Percentiles rank a stretch among this genome's conserved stretches.
These are phyloP conservation scores for Oryza punctata DNA, from an alignment of 176 grass and related monocot genomes.

Conservation along the genomic window DNA sequence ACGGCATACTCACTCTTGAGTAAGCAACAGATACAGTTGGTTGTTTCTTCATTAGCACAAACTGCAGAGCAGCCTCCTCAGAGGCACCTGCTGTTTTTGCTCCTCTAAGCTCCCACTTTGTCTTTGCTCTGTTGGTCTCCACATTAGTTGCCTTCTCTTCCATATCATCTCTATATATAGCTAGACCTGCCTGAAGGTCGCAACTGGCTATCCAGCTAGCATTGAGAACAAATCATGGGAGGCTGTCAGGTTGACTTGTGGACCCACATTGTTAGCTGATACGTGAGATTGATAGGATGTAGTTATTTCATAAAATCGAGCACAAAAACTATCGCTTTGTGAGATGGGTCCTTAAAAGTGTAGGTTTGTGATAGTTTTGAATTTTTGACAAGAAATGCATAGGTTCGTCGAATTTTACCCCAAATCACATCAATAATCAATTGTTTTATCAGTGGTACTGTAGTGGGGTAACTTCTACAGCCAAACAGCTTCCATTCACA, in stretches of 20 bases:
- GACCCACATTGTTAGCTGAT: background rate
- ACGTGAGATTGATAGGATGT: background rate
- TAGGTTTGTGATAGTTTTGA: background rate
- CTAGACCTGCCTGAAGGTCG: background rate
- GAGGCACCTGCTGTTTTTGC: background rate
- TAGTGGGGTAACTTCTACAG: slow-evolving; percentile 24
- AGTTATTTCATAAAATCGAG: background rate
- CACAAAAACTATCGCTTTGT: background rate
- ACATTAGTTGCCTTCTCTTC: too few relatives aligned
- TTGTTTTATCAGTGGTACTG: background rate
- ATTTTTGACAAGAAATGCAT: background rate
- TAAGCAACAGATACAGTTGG: too few relatives aligned
- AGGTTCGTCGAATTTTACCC: background rate
- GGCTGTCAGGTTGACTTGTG: background rate
- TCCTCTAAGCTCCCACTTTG: background rate
- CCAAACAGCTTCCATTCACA: background rate
- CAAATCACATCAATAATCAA: slow-evolving; percentile 15
- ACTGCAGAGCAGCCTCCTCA: background rate
- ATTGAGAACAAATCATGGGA: background rate
- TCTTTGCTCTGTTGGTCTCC: too few relatives aligned
- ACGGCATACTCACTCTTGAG: too few relatives aligned
- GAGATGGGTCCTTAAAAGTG: background rate
- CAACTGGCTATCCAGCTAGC: background rate
- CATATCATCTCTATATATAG: too few relatives aligned
- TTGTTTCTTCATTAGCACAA: background rate